Conservation (phyloP, 345 rosid species). For the Aegle marmelos region DNA sequence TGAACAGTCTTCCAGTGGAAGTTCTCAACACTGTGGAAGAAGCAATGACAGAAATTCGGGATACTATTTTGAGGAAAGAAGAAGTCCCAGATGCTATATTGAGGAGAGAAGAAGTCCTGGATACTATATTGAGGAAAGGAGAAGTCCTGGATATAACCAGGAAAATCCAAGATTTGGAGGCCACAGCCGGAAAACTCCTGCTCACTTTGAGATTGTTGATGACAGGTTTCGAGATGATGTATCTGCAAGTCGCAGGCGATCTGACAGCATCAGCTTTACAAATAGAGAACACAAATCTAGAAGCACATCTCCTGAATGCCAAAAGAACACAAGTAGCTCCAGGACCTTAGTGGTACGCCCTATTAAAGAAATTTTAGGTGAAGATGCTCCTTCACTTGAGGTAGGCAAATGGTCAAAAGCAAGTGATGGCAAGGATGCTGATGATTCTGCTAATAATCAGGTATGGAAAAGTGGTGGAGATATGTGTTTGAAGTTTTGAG, state of each 20-base stretch:
- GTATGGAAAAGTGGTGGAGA: slow-evolving; percentile 11
- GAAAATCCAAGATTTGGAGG: slow-evolving; percentile 49
- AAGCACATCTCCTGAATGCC: slow-evolving; percentile 47
- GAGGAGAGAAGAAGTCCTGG: slow-evolving; percentile 58
- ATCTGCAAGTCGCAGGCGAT: slow-evolving; percentile 30
- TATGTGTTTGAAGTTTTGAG: background rate
- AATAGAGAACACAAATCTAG: slow-evolving; percentile 34
- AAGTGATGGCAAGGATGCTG: slow-evolving; percentile 23
- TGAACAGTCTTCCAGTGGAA: slow-evolving; percentile 27
- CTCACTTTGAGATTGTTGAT: slow-evolving; percentile 79
- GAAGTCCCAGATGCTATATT: slow-evolving; percentile 32
- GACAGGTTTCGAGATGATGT: slow-evolving; percentile 66
- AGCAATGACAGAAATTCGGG: slow-evolving; percentile 37
- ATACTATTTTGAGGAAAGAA: slow-evolving; percentile 51
- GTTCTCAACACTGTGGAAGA: slow-evolving; percentile 35
- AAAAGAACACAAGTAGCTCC: slow-evolving; percentile 26
- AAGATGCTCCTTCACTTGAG: slow-evolving; percentile 23
- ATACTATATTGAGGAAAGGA: slow-evolving; percentile 49
- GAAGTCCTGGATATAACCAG: slow-evolving; percentile 41
- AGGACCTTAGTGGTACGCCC: slow-evolving; percentile 30
- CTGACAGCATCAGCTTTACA: slow-evolving; percentile 21
- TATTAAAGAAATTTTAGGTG: slow-evolving; percentile 33
- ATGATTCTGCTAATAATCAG: slow-evolving; percentile 25
- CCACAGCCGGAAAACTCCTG: slow-evolving; percentile 47
- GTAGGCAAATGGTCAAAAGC: slow-evolving; percentile 26